phyloP scores from a whole-genome alignment of 495 filamentous ascomycete species.

The Hyphodiscus hymeniophilus region DNA sequence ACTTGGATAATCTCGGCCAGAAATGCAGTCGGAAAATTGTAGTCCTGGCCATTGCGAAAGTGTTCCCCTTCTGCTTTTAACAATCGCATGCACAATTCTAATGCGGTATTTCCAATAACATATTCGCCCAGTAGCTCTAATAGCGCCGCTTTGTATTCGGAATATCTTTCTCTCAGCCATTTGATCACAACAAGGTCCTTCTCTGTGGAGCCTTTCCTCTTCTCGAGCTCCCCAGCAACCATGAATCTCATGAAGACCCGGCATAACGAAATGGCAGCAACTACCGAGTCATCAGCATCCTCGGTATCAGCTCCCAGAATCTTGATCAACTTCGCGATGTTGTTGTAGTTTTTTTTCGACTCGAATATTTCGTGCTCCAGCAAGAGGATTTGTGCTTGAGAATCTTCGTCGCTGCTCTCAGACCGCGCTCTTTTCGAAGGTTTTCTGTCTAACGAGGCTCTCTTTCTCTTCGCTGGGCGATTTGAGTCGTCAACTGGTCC shows the following conservation, averaged over 20 bases:
- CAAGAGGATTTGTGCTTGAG: slow-evolving; percentile 49
- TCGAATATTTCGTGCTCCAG: slow-evolving; percentile 74
- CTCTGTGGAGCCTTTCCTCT: slow-evolving; percentile 52
- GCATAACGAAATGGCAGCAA: slow-evolving; percentile 73
- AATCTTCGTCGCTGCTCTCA: slow-evolving; percentile 37
- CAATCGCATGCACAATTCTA: slow-evolving; percentile 76
- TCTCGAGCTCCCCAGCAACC: slow-evolving; percentile 60
- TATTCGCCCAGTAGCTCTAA: slow-evolving; percentile 45
- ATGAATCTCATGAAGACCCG: slow-evolving; percentile 83
- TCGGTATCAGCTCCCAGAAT: slow-evolving; percentile 36
- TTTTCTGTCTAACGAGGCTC: slow-evolving; percentile 25
- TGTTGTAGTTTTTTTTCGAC: slow-evolving; percentile 87
- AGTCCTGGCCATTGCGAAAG: slow-evolving; percentile 48
- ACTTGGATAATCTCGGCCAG: slow-evolving; percentile 55
- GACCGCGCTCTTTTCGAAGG: slow-evolving; percentile 32
- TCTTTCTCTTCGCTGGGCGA: slow-evolving; percentile 35
- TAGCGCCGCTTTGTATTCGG: slow-evolving; percentile 56
- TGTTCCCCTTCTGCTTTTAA: slow-evolving; percentile 67
- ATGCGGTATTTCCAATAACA: slow-evolving; percentile 45
- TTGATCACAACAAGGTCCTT: slow-evolving; percentile 64
- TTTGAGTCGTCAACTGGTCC: neutral
- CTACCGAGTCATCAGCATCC: slow-evolving; percentile 36
- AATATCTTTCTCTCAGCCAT: slow-evolving; percentile 71
- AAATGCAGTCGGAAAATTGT: slow-evolving; percentile 53
- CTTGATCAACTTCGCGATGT: slow-evolving; percentile 66